Percentiles rank a stretch among this genome's conserved stretches.
These are phyloP conservation scores for Aspergillus nidulans DNA, from an alignment of 495 filamentous ascomycete genomes.

Conservation along the genomic window DNA sequence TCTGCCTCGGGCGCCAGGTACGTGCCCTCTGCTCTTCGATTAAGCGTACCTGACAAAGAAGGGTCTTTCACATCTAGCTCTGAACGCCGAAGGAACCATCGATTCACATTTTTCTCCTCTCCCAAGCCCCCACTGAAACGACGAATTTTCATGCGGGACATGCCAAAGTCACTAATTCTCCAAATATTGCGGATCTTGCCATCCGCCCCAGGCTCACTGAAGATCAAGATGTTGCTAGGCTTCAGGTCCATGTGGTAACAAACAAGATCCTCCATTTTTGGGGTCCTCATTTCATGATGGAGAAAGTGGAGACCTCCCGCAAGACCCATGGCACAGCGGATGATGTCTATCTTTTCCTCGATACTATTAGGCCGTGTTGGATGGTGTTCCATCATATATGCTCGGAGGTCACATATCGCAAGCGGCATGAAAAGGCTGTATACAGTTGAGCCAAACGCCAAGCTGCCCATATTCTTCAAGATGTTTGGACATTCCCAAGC, in stretches of 20 bases:
- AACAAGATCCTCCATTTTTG: conserved; percentile 1
- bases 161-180: conserved; percentile 2
- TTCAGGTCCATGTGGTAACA: conserved; percentile 7
- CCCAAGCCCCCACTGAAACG: not conserved
- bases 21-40: not conserved
- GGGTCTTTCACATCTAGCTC: not conserved
- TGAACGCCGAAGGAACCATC: not conserved
- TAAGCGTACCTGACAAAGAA: not conserved
- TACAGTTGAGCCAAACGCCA: not conserved
- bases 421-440: conserved; percentile 8
- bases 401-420: conserved; percentile 1
- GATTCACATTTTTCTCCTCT: not conserved
- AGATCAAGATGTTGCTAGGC: conserved; percentile 5
- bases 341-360: not conserved
- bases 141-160: not conserved
- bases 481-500: not conserved
- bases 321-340: not conserved
- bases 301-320: not conserved
- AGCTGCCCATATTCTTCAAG: not conserved
- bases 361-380: not conserved
- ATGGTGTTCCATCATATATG: conserved; percentile 1
- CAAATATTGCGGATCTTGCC: not conserved
- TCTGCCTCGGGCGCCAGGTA: not conserved
- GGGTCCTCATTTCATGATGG: not conserved
- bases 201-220: not conserved